Base-by-base conservation (phyloP, 306 rosid genomes). In the Casuarina cunninghamiana region DNA sequence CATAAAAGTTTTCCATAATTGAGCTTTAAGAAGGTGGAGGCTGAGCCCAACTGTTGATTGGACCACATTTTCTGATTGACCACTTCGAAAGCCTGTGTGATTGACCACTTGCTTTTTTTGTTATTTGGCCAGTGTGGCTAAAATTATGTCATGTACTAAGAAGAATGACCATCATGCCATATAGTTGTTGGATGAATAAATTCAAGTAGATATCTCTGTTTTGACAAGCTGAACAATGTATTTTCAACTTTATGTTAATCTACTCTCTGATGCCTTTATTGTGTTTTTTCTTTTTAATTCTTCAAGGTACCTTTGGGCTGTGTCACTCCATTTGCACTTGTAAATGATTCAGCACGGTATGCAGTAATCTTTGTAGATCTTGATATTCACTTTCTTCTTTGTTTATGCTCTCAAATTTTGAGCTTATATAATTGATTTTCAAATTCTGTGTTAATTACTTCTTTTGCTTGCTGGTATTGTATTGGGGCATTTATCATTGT, bases 261-360 rank as follows among this genome's bases (percentile, higher is more conserved):
- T 51, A 32, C 46, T 39, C 51, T 62, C 74, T 84, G 51, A 77
- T 70, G 68, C 13, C 15, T 74, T 57, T 62, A 74, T 78, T 83
- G 53, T 74, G 67, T 83, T 74, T 77, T 78, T 45, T 71, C 82
- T 62, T 79, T 77, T 49, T 69, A 73, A 38, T 43, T 60, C 53
- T 75, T 71, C 77, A 44, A 93, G 99, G 97, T 96, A 69, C 84
- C 99, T 45, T 62, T 90, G 86, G 97, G 99, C 67, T 88, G 89
- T 55, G 97, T 96, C 73, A 96, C 97, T 75, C 99, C 99, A 7
- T 88, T 96, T 85, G 95, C 97, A 5, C 75, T 96, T 79, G 86
- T 91, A 78, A 93, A 96, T 82, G 92, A 91, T 84, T 90, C 99
- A 75, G 96, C 97, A 45, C 37, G 99, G 99, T 91, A 89, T 78